phyloP scores from a whole-genome alignment of 106 monocot species.

The Platanthera guangdongensis region DNA sequence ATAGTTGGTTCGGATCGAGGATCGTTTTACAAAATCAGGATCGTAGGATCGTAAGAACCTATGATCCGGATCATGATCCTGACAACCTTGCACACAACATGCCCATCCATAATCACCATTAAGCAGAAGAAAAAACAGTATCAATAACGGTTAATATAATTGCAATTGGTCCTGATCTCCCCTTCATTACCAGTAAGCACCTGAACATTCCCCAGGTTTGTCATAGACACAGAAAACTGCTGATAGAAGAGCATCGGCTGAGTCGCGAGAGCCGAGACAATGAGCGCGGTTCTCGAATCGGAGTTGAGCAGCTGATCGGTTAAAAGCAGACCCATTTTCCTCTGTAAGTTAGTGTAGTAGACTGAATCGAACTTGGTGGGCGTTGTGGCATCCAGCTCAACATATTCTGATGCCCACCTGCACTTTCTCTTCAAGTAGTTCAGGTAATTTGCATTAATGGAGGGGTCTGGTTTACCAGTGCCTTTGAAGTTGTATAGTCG shows the following conservation, averaged over 20 bases:
- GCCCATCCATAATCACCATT: too few relatives aligned
- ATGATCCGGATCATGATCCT: too few relatives aligned
- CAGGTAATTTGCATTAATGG: conserved; percentile 33
- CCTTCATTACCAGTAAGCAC: conserved; percentile 70
- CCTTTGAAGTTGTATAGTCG: conserved; percentile 63
- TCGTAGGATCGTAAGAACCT: too few relatives aligned
- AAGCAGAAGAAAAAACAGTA: background rate
- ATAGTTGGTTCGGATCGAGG: too few relatives aligned
- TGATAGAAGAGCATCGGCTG: conserved; percentile 53
- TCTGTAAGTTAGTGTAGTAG: conserved; percentile 63
- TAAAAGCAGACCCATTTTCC: conserved; percentile 56
- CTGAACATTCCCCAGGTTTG: conserved; percentile 44
- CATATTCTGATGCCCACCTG: conserved; percentile 37
- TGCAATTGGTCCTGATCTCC: conserved; percentile 71
- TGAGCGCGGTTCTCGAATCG: conserved; percentile 53
- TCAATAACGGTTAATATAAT: conserved; percentile 28
- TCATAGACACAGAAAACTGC: conserved; percentile 75
- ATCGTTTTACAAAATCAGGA: too few relatives aligned
- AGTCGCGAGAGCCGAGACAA: conserved; percentile 41
- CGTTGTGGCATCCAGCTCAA: conserved; percentile 62
- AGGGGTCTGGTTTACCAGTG: conserved; percentile 45
- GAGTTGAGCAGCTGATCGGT: conserved; percentile 60
- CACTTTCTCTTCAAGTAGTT: conserved; percentile 65
- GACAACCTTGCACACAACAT: too few relatives aligned
- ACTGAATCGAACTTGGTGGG: conserved; percentile 44